A percentile compares a stretch with the other conserved stretches of the same genome.
Conservation (phyloP, 2,329 filamentous ascomycete species). For the Dendryphion nanum region DNA sequence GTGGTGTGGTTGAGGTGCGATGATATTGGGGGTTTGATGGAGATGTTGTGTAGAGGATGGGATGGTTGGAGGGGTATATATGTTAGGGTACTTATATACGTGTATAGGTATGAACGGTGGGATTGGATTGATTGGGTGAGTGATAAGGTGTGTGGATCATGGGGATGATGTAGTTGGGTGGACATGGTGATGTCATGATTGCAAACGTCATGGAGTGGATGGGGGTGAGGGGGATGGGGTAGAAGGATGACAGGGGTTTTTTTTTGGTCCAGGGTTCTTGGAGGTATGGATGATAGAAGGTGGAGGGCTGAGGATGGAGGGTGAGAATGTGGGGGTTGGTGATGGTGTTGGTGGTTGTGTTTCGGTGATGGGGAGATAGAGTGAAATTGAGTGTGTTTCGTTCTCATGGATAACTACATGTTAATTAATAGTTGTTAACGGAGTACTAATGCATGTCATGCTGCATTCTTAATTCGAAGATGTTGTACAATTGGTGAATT, state of each 20-base stretch:
- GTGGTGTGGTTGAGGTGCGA: neutral
- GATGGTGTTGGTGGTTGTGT: neutral
- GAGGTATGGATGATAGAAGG: neutral
- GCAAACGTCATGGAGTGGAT: neutral
- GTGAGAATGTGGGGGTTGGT: neutral
- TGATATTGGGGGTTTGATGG: neutral
- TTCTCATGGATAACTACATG: too few relatives aligned
- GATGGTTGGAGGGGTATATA: neutral
- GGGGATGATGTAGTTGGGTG: neutral
- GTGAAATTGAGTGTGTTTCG: too few relatives aligned
- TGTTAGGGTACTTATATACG: neutral
- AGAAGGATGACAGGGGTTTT: too few relatives aligned
- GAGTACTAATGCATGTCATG: too few relatives aligned
- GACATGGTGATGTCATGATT: conserved; percentile 15
- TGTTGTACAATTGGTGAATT: neutral
- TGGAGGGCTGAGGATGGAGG: neutral
- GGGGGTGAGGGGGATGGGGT: too few relatives aligned
- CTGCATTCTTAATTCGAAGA: too few relatives aligned
- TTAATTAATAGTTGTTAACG: too few relatives aligned
- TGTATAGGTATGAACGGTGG: too few relatives aligned
- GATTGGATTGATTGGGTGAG: neutral
- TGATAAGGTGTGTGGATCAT: neutral
- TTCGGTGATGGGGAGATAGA: neutral
- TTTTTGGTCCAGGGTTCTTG: too few relatives aligned
- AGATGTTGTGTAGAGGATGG: neutral